A percentile compares a stretch with the other conserved stretches of the same genome.
Conservation (phyloP, 306 rosid genomes). For the Luffa acutangula region DNA sequence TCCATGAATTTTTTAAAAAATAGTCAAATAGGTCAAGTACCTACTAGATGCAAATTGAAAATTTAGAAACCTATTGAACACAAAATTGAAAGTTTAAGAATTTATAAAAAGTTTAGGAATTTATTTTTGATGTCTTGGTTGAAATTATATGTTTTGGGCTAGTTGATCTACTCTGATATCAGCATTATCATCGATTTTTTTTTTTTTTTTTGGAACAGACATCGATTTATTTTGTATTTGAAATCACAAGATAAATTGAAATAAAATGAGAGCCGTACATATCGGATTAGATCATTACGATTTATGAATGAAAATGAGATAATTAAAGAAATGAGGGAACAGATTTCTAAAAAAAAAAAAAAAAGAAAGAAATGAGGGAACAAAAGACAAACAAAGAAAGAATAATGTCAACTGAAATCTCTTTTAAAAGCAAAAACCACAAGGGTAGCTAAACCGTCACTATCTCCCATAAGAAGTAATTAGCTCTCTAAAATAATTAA, state of each 20-base stretch:
- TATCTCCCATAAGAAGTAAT: neutral
- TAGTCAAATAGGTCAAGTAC: too few relatives aligned
- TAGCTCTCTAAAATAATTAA: neutral
- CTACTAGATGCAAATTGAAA: too few relatives aligned
- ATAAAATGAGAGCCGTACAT: neutral
- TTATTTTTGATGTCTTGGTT: too few relatives aligned
- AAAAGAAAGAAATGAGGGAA: neutral
- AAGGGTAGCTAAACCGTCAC: neutral
- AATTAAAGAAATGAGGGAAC: neutral
- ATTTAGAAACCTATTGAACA: too few relatives aligned
- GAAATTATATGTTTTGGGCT: too few relatives aligned
- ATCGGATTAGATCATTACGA: neutral
- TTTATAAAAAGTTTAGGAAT: too few relatives aligned
- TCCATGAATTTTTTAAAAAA: too few relatives aligned
- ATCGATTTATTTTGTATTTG: neutral
- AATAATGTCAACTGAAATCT: slow-evolving; percentile 1
- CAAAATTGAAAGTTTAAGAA: too few relatives aligned
- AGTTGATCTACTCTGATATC: too few relatives aligned
- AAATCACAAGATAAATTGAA: neutral
- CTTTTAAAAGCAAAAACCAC: neutral
- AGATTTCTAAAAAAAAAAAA: too few relatives aligned
- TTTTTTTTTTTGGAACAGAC: too few relatives aligned
- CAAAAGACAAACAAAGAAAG: neutral
- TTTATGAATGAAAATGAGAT: neutral
- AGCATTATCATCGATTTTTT: neutral